Percentiles rank a stretch among this genome's conserved stretches.
phyloP scores from a whole-genome alignment of 441 rosid genomes.

The Eruca vesicaria region DNA sequence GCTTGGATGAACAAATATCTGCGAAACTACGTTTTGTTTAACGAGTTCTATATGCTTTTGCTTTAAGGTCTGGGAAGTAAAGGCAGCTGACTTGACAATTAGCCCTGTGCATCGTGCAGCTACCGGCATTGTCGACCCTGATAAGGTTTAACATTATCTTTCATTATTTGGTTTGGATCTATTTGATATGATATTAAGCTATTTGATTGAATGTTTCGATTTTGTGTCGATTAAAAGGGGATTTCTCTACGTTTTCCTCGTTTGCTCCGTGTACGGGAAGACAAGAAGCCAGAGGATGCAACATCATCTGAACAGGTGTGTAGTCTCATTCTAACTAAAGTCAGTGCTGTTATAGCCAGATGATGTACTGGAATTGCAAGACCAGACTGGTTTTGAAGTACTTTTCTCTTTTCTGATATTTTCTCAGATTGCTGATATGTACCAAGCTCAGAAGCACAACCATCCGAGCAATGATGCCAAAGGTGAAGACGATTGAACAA shows the following conservation, averaged over 20 bases:
- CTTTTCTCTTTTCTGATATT: not conserved
- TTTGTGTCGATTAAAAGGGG: constrained; percentile 44
- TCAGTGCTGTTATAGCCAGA: not conserved
- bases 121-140: constrained; percentile 70
- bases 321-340: constrained; percentile 8
- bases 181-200: not conserved
- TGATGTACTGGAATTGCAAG: not conserved
- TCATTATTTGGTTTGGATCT: not conserved
- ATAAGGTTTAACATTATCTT: constrained; percentile 55
- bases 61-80: constrained; percentile 94
- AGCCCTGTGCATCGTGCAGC: constrained; percentile 95
- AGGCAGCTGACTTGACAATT: constrained; percentile 92
- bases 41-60: not conserved
- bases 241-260: constrained; percentile 92
- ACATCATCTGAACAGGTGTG: constrained; percentile 87
- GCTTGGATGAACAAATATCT: not conserved
- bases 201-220: not conserved
- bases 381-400: not conserved
- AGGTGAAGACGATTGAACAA: constrained; percentile 62
- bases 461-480: constrained; percentile 61
- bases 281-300: constrained; percentile 82
- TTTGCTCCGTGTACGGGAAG: constrained; percentile 73
- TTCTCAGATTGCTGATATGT: constrained; percentile 87
- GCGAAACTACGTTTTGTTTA: not conserved
- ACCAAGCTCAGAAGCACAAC: constrained; percentile 73